phyloP scores from a whole-genome alignment of 176 grass and related monocot genomes.

The Tillandsia fasciculata region DNA sequence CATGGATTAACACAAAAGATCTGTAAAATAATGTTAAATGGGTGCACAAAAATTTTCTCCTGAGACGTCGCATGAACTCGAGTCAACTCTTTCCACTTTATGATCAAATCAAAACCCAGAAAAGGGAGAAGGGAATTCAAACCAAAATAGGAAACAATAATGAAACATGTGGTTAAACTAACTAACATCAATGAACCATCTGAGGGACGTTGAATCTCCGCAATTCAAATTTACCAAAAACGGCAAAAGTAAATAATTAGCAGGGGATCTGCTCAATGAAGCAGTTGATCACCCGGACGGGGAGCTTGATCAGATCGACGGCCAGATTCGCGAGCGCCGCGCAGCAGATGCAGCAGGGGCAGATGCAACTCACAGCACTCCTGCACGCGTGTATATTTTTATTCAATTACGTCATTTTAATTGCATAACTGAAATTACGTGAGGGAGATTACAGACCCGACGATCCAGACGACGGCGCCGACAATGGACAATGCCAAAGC shows the following conservation, averaged over 20 bases:
- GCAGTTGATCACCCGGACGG: conserved; percentile 46
- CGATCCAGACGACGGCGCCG: conserved; percentile 44
- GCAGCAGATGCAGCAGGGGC: conserved; percentile 53
- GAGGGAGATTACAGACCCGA: conserved; percentile 27
- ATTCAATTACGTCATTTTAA: background rate
- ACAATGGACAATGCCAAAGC: conserved; percentile 41
- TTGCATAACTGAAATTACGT: background rate
- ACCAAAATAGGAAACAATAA: too few species aligned
- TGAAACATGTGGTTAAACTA: too few species aligned
- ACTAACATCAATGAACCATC: too few species aligned
- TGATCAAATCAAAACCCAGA: too few species aligned
- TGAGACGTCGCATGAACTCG: background rate
- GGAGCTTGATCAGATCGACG: conserved; percentile 46
- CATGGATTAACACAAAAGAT: too few species aligned
- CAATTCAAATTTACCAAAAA: background rate
- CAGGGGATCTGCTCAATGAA: conserved; percentile 48
- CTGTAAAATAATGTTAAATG: too few species aligned
- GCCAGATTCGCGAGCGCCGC: conserved; percentile 29
- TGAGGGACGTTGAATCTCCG: background rate
- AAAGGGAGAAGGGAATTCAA: too few species aligned
- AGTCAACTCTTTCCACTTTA: too few species aligned
- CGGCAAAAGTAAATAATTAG: conserved; percentile 5
- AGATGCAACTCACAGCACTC: conserved; percentile 38
- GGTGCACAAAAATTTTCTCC: too few species aligned
- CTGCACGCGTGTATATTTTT: conserved; percentile 17